These are phyloP conservation scores for Stenocarpella maydis DNA, from an alignment of 2,329 filamentous ascomycete species.

Conservation along the genomic window DNA sequence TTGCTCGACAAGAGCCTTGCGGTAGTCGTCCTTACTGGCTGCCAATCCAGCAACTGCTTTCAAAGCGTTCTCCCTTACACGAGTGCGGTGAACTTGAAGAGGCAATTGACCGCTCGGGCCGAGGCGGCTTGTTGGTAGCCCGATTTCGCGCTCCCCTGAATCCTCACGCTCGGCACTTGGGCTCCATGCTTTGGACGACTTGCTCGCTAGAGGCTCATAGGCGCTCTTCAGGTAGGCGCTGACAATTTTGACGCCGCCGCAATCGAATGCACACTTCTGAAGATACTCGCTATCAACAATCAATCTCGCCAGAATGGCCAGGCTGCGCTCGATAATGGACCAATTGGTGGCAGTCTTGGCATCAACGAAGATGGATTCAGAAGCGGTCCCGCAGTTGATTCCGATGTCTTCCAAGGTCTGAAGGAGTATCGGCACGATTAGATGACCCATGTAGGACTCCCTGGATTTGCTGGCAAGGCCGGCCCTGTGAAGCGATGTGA, in stretches of 20 bases:
- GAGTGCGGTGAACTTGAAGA: slow-evolving; percentile 72
- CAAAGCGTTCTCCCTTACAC: slow-evolving; percentile 77
- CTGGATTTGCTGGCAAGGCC: slow-evolving; percentile 71
- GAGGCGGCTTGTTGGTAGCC: slow-evolving; percentile 54
- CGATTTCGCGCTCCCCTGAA: slow-evolving; percentile 27
- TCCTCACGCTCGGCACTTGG: slow-evolving; percentile 40
- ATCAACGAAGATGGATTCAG: slow-evolving; percentile 49
- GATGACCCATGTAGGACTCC: slow-evolving; percentile 69
- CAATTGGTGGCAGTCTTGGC: slow-evolving; percentile 52
- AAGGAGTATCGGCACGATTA: slow-evolving; percentile 76
- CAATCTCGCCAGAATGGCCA: slow-evolving; percentile 78
- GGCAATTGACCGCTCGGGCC: slow-evolving; percentile 69
- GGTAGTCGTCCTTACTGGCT: slow-evolving; percentile 82
- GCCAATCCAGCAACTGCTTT: slow-evolving; percentile 84
- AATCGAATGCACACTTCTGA: slow-evolving; percentile 83
- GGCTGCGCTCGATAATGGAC: slow-evolving; percentile 73
- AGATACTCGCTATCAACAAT: slow-evolving; percentile 80
- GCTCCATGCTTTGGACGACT: slow-evolving; percentile 48
- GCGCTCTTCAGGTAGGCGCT: slow-evolving; percentile 59
- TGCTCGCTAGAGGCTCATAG: slow-evolving; percentile 54
- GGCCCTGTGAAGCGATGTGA: slow-evolving; percentile 74
- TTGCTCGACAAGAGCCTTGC: slow-evolving; percentile 82
- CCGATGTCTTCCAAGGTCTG: slow-evolving; percentile 65
- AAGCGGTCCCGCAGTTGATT: slow-evolving; percentile 46
- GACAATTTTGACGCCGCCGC: slow-evolving; percentile 55